Conservation (phyloP, 2,329 filamentous ascomycete species). For the Phaeosphaeria sp. region DNA sequence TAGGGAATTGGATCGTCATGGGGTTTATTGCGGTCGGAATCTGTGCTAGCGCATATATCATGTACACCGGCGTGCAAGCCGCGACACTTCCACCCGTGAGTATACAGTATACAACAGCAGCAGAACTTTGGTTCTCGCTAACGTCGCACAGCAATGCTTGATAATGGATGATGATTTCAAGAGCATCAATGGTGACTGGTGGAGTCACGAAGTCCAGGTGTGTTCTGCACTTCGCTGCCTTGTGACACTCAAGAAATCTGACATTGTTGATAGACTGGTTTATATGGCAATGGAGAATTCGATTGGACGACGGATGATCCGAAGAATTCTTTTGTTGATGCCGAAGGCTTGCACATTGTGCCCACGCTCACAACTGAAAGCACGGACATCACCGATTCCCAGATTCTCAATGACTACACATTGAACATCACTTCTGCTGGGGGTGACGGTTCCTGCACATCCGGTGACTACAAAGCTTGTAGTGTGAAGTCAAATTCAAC, state of each 20-base stretch:
- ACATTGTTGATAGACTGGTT: slow-evolving; percentile 57
- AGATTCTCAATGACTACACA: slow-evolving; percentile 60
- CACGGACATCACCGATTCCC: slow-evolving; percentile 71
- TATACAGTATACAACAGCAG: no score
- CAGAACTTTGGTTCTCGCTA: no score
- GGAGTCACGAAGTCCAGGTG: slow-evolving; percentile 73
- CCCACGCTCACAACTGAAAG: slow-evolving; percentile 73
- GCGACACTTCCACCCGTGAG: slow-evolving; percentile 23
- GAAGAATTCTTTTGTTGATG: slow-evolving; percentile 75
- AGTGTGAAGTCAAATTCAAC: slow-evolving; percentile 76
- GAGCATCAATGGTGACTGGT: slow-evolving; percentile 65
- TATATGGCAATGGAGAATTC: slow-evolving; percentile 74
- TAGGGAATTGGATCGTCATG: slow-evolving; percentile 27
- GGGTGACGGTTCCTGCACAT: slow-evolving; percentile 69
- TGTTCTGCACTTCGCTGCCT: neutral
- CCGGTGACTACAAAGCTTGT: slow-evolving; percentile 64
- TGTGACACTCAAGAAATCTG: neutral
- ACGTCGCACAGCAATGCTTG: slow-evolving; percentile 24
- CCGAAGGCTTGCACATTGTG: slow-evolving; percentile 74
- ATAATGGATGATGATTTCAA: slow-evolving; percentile 65
- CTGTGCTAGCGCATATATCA: slow-evolving; percentile 22
- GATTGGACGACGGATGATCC: slow-evolving; percentile 74
- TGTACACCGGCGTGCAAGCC: slow-evolving; percentile 24
- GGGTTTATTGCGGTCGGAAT: slow-evolving; percentile 19
- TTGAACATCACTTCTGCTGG: slow-evolving; percentile 33